Conservation (phyloP, 163 green algal species). For the Trebouxiophyceae sp. region DNA sequence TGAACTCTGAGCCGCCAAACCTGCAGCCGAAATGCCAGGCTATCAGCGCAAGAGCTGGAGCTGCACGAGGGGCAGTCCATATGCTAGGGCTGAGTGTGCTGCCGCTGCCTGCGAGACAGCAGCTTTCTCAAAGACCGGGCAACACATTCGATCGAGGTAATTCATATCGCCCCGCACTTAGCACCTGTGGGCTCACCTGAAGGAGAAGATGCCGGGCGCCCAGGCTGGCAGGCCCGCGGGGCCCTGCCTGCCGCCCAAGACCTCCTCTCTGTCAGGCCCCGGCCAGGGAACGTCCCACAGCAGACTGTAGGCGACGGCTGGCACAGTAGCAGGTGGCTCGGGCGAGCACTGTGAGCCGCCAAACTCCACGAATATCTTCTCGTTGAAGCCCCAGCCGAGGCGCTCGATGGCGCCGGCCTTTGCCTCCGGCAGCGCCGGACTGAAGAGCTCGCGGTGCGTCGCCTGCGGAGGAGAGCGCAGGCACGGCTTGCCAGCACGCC, state of each 20-base stretch:
- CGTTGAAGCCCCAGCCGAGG: conserved; percentile 32
- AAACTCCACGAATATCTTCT: conserved; percentile 42
- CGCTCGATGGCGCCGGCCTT: conserved; percentile 25
- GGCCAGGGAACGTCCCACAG: neutral
- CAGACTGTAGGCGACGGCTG: neutral
- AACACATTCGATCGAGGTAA: neutral
- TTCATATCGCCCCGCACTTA: neutral
- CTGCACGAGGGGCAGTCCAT: neutral
- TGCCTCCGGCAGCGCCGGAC: conserved; percentile 11
- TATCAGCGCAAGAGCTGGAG: no score
- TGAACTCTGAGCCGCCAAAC: conserved; percentile 2
- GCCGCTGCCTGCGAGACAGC: neutral
- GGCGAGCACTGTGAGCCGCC: neutral
- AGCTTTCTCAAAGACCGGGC: neutral
- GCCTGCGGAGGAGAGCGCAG: conserved; percentile 6
- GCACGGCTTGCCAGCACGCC: conserved; percentile 36
- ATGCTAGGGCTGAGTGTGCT: neutral
- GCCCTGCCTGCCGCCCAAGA: neutral
- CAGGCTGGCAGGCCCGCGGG: neutral
- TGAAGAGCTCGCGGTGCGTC: conserved; percentile 20
- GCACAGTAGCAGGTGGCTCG: neutral
- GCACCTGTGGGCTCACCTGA: neutral
- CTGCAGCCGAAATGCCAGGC: neutral
- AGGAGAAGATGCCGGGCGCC: neutral
- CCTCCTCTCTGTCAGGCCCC: neutral